Percentiles rank a stretch among this genome's conserved stretches.
Conservation (phyloP, 805 yeast species). For the Komagataella ulmi region DNA sequence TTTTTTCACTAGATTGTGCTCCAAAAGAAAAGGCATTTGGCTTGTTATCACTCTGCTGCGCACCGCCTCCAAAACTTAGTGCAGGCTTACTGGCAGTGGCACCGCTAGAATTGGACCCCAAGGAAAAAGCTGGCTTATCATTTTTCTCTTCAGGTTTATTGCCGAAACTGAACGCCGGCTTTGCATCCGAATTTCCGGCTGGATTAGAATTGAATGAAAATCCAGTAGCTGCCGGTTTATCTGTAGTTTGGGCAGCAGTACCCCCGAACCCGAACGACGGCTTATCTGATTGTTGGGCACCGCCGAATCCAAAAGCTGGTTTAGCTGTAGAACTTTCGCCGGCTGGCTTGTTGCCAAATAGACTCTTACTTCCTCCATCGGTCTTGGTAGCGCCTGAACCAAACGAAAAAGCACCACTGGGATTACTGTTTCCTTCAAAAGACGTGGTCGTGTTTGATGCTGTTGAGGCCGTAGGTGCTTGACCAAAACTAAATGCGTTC, state of each 20-base stretch:
- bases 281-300: neutral
- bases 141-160: constrained; percentile 3
- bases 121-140: constrained; percentile 9
- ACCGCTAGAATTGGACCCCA: constrained; percentile 7
- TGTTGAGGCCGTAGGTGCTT: constrained; percentile 1
- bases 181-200: neutral
- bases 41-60: neutral
- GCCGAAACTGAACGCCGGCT: neutral
- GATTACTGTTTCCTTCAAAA: constrained; percentile 2
- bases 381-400: neutral
- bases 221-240: constrained; percentile 2
- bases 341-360: neutral
- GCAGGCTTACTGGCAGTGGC: constrained; percentile 3
- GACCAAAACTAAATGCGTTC: neutral
- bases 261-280: neutral
- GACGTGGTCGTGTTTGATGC: constrained; percentile 7
- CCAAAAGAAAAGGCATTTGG: constrained; percentile 5
- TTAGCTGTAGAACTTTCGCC: neutral
- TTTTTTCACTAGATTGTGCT: constrained; percentile 1
- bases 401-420: neutral
- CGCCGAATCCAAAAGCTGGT: neutral
- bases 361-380: neutral
- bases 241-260: neutral
- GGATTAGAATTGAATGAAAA: constrained; percentile 6
- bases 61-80: neutral